Evolutionary conservation across 2,329 filamentous ascomycete species (phyloP).

Genomic region (Orbilia brochopaga): DNA sequence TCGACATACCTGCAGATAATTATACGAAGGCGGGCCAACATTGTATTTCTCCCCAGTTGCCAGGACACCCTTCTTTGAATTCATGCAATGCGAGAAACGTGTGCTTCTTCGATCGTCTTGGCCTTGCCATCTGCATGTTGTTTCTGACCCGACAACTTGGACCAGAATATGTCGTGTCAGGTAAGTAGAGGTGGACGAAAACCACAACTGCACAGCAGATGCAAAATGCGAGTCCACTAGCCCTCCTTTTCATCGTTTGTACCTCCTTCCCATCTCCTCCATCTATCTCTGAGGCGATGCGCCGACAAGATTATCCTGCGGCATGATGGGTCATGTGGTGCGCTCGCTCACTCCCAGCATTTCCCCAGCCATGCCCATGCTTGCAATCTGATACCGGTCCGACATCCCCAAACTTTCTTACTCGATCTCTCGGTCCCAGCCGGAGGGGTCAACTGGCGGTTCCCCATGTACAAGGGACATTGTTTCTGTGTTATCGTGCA

Average conservation of each 20-base stretch:
- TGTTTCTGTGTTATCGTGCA: slow-evolving; percentile 29
- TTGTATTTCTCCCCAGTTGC: slow-evolving; percentile 3
- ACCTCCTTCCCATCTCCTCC: neutral
- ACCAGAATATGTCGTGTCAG: slow-evolving; percentile 22
- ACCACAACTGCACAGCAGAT: slow-evolving; percentile 5
- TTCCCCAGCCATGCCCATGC: slow-evolving; percentile 17
- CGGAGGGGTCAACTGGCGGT: slow-evolving; percentile 48
- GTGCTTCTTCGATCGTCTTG: slow-evolving; percentile 44
- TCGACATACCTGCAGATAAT: slow-evolving; percentile 20
- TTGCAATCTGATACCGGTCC: slow-evolving; percentile 50
- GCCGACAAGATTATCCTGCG: slow-evolving; percentile 32
- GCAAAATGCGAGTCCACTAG: neutral
- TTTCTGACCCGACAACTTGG: slow-evolving; percentile 31
- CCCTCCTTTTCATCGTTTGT: neutral
- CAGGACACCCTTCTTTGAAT: slow-evolving; percentile 11
- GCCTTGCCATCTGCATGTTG: slow-evolving; percentile 1
- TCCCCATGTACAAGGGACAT: slow-evolving; percentile 43
- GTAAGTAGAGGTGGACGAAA: slow-evolving; percentile 26
- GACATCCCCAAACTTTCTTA: slow-evolving; percentile 48
- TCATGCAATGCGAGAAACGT: slow-evolving; percentile 50
- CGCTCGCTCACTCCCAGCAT: slow-evolving; percentile 17
- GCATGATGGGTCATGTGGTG: slow-evolving; percentile 46
- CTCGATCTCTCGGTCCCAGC: slow-evolving; percentile 39
- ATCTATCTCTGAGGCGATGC: slow-evolving; percentile 17
- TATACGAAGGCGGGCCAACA: neutral